A percentile compares a stretch with the other conserved stretches of the same genome.
phyloP scores from a whole-genome alignment of 805 yeast species.

The Maudiozyma pseudohumilis region DNA sequence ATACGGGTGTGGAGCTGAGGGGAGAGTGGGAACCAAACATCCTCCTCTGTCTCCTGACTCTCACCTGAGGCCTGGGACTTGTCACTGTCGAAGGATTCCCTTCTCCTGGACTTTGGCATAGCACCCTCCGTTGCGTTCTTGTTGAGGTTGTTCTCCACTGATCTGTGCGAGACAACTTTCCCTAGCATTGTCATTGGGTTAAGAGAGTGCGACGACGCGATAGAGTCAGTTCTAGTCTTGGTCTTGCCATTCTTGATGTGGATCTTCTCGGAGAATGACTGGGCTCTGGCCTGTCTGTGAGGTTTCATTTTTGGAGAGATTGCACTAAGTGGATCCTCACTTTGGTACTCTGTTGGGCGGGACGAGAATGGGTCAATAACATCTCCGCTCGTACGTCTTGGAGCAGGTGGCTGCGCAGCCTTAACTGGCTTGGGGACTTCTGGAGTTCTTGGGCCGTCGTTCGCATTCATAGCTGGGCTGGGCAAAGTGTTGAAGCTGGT shows the following conservation, averaged over 20 bases:
- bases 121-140: background rate
- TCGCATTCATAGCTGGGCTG: background rate
- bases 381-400: background rate
- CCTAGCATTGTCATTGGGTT: background rate
- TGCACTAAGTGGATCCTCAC: background rate
- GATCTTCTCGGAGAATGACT: slow-evolving; percentile 1
- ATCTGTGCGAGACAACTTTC: slow-evolving; percentile 3
- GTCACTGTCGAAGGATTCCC: slow-evolving; percentile 43
- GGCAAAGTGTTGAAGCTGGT: background rate
- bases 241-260: background rate
- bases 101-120: slow-evolving; percentile 7
- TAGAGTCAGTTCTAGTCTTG: slow-evolving; percentile 1
- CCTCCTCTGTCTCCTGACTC: slow-evolving; percentile 90
- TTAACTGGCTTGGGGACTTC: background rate
- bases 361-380: background rate
- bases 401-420: background rate
- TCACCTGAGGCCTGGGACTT: slow-evolving; percentile 67
- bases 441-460: background rate
- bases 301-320: background rate
- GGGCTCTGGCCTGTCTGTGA: slow-evolving; percentile 1
- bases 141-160: slow-evolving; percentile 1
- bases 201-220: slow-evolving; percentile 1
- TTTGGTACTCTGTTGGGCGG: no score
- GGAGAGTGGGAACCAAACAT: slow-evolving; percentile 92
- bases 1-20: slow-evolving; percentile 47